Evolutionary conservation across 2,329 filamentous ascomycete genomes (phyloP), one percentile per base, ranked within the genome.

Genomic region (Raffaelea albimanens): DNA sequence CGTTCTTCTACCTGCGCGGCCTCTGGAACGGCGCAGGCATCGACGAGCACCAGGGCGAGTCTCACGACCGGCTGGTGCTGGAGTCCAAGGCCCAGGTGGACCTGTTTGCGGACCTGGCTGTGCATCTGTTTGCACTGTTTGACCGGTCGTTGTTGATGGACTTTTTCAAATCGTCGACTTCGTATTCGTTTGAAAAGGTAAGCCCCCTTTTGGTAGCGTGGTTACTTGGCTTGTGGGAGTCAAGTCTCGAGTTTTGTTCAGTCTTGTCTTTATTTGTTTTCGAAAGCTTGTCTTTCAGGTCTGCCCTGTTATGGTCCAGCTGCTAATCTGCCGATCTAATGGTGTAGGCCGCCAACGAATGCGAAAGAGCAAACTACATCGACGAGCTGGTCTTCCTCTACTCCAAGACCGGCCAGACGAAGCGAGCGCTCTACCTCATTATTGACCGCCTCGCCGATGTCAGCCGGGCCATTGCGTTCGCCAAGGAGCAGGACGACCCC

Each of bases 341-440:
- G n/a, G n/a, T 19, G 5, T 63, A 75, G 80, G 87, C 67, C 63
- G 85, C 67, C 53, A 77, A 69, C 75, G 80, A 94, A 57, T 98
- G 93, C 60, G 89, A 97, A 63, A 69, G 73, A 14, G 76, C 79
- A 55, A 81, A 84, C 55, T 97, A 86, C 64, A 85, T 94, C 43
- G 85, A 88, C 34, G 93, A 98, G 62, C 77, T 97, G n/a, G 91
- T 98, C 14, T 93, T 93, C 59, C 78, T 98, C 2, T 85, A 97
- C 58, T 94, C 89, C 51, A 96, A 96, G 63, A 97, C 89, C 0
- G 93, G 93, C 0, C 83, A 96, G 63, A 93, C 88, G 57, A 95
- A 96, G 64, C 82, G 86, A 13, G 94, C 94, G 0, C 71, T 98
- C 3, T 90, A 85, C 57, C 77, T 98, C 45, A 97, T 98, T 59